Evolutionary conservation across 768 basidiomycete species (phyloP), one percentile per base, ranked within the genome.

Genomic region (Pisolithus sp.): DNA sequence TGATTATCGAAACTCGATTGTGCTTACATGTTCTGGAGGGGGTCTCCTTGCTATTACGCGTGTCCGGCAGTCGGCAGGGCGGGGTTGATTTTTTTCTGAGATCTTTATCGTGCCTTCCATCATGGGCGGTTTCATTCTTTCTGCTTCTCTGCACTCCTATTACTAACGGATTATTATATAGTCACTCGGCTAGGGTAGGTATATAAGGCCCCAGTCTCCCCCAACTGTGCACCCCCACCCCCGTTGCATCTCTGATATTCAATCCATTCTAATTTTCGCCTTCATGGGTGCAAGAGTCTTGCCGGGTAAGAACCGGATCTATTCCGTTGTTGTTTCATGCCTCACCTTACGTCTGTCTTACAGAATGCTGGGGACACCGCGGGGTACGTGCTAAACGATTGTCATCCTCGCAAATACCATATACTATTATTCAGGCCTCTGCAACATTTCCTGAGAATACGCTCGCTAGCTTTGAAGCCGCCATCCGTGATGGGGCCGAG

Each of bases 401-500:
- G 9, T 47, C n/a, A 52, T 31, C 23, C 10, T 13, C 21, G 26
- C 46, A 6, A n/a, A 37, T 24, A 8, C 9, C 38, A 31, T n/a
- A 40, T n/a, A 17, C 20, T 38, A 62, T 70, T 67, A n/a, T 41
- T 50, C 39, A 93, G 91, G 93, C 93, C 44, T 93, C 90, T 23
- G 81, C 89, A 21, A 75, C 79, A 17, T 92, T 80, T 69, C 91
- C 92, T 4, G 95, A 98, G 71, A 98, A 98, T 75, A 95, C 93
- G 46, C 80, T 93, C 56, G 90, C 90, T 34, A 92, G 89, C 72
- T 98, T 98, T 71, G 85, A 91, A 66, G 89, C 89, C 57, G 95
- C 95, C 64, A 92, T 96, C 55, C 83, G 83, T 44, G 93, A 96
- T 73, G 95, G 95, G 54, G 87, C 93, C 43, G 93, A 99, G 67